A percentile compares a stretch with the other conserved stretches of the same genome.
These are phyloP conservation scores for Cercospora zeae-maydis DNA, from an alignment of 2,329 filamentous ascomycete genomes.

Conservation along the genomic window DNA sequence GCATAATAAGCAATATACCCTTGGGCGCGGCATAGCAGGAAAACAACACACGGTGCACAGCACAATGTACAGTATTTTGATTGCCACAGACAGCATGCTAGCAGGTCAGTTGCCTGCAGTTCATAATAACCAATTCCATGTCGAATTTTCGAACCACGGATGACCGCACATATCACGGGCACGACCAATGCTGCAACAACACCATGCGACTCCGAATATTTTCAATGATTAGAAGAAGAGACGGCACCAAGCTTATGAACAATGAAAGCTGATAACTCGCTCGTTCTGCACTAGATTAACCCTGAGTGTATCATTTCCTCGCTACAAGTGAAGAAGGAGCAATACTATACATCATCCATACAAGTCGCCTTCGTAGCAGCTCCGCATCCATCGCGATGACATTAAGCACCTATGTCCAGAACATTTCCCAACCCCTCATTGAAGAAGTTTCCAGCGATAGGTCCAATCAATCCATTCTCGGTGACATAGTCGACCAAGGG, in stretches of 20 bases:
- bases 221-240: no score
- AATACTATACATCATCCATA: neutral
- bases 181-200: no score
- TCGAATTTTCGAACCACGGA: neutral
- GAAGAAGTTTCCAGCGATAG: slow-evolving; percentile 14
- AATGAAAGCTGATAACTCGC: neutral
- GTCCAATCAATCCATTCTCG: slow-evolving; percentile 5
- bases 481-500: slow-evolving; percentile 16
- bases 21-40: neutral
- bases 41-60: neutral
- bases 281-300: neutral
- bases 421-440: slow-evolving; percentile 9
- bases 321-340: neutral
- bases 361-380: neutral
- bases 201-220: no score
- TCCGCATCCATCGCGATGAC: neutral
- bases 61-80: neutral
- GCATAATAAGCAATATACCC: neutral
- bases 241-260: no score
- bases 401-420: neutral
- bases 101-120: neutral
- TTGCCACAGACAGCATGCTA: neutral
- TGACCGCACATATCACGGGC: no score
- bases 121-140: neutral
- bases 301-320: neutral